Evolutionary conservation across 148 eudicot genomes (phyloP).

Genomic region (Tetragonia tetragonoides): DNA sequence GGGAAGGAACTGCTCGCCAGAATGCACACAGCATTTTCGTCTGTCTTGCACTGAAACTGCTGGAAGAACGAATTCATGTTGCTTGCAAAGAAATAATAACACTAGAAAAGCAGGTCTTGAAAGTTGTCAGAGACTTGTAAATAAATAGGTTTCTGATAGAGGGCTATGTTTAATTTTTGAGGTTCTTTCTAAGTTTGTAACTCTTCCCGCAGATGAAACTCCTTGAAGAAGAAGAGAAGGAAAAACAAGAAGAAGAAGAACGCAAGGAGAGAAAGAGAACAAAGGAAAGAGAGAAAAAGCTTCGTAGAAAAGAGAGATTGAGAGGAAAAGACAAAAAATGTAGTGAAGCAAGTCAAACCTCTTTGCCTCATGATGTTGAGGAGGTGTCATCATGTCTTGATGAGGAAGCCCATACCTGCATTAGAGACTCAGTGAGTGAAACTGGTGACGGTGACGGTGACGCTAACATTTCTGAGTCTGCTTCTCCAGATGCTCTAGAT

Average conservation of each 20-base stretch:
- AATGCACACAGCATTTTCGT: conserved; percentile 99
- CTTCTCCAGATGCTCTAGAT: conserved; percentile 46
- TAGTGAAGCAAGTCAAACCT: conserved; percentile 39
- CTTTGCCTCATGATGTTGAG: conserved; percentile 34
- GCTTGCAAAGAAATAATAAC: conserved; percentile 97
- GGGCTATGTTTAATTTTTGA: conserved; percentile 11
- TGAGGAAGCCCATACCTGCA: conserved; percentile 39
- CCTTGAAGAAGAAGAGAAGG: conserved; percentile 98
- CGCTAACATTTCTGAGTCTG: conserved; percentile 35
- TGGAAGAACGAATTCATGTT: conserved; percentile 91
- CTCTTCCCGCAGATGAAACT: conserved; percentile 59
- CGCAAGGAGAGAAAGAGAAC: conserved; percentile 84
- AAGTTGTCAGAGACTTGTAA: conserved; percentile 1
- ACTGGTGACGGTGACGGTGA: conserved; percentile 28
- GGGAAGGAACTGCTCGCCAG: conserved; percentile 97
- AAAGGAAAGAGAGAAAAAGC: conserved; percentile 95
- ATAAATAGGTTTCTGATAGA: background rate
- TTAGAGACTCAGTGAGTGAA: conserved; percentile 38
- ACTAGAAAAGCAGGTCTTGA: conserved; percentile 82
- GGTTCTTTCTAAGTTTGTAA: background rate
- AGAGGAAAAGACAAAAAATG: conserved; percentile 80
- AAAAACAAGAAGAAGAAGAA: conserved; percentile 94
- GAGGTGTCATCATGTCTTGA: conserved; percentile 40
- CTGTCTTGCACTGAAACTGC: conserved; percentile 82
- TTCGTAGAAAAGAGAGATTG: conserved; percentile 87